phyloP scores from a whole-genome alignment of 163 green algal genomes.

The Scenedesmus sp. region DNA sequence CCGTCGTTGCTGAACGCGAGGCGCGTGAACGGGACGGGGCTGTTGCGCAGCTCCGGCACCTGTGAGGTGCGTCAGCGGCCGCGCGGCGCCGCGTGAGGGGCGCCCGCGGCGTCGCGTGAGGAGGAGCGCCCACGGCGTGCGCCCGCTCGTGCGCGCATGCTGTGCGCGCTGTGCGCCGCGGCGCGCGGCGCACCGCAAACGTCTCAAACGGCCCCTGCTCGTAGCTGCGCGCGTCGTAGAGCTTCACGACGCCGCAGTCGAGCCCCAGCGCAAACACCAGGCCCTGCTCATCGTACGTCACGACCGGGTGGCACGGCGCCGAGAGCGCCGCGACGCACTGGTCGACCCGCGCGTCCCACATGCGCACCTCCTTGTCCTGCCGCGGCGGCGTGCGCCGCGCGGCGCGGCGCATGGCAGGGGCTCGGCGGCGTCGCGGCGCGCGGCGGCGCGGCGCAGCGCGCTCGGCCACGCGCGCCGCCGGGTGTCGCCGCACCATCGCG shows the following conservation, averaged over 20 bases:
- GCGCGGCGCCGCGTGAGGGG: background rate
- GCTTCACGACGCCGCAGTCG: slow-evolving; percentile 87
- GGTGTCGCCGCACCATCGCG: slow-evolving; percentile 63
- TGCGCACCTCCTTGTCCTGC: slow-evolving; percentile 82
- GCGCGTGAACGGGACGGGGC: slow-evolving; percentile 57
- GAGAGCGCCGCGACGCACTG: slow-evolving; percentile 80
- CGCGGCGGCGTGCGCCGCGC: background rate
- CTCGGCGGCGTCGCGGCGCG: no score
- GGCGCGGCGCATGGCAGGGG: no score
- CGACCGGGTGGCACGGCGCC: slow-evolving; percentile 69
- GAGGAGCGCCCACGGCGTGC: background rate
- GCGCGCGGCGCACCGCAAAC: slow-evolving; percentile 70
- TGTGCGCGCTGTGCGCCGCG: no score
- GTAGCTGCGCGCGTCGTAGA: slow-evolving; percentile 91
- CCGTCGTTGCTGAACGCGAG: slow-evolving; percentile 88
- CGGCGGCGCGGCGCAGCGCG: no score
- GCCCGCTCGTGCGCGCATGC: no score
- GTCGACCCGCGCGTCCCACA: slow-evolving; percentile 88
- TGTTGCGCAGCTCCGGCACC: slow-evolving; percentile 64
- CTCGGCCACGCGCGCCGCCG: no score
- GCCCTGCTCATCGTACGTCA: slow-evolving; percentile 91
- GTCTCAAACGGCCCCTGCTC: slow-evolving; percentile 87
- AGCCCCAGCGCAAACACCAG: slow-evolving; percentile 91
- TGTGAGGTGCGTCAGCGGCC: slow-evolving; percentile 22
- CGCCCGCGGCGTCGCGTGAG: background rate